A percentile compares a stretch with the other conserved stretches of the same genome.
phyloP scores from a whole-genome alignment of 148 eudicot species.

The Camellia sinensis region DNA sequence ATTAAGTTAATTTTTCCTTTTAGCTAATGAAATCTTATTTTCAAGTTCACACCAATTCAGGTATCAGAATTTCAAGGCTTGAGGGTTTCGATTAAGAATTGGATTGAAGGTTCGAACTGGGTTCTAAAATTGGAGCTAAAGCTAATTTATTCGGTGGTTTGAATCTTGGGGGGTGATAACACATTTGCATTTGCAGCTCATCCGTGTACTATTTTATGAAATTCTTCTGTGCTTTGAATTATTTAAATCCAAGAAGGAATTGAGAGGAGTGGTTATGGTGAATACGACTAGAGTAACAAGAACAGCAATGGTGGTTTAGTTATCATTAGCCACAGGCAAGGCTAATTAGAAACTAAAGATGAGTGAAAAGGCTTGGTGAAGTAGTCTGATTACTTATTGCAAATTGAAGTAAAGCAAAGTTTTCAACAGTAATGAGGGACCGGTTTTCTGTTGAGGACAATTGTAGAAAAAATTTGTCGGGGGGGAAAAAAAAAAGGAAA shows the following conservation, averaged over 20 bases:
- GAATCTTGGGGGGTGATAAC: background rate
- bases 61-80: background rate
- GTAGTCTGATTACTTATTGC: background rate
- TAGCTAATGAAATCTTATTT: background rate
- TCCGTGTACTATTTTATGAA: no score
- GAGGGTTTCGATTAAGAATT: background rate
- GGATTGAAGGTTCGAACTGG: background rate
- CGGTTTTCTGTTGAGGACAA: background rate
- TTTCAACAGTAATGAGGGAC: slow-evolving; percentile 5
- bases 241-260: background rate
- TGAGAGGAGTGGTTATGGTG: background rate
- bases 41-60: background rate
- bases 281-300: background rate
- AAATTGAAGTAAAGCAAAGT: slow-evolving; percentile 10
- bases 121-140: background rate
- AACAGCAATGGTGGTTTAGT: background rate
- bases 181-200: no score
- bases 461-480: background rate
- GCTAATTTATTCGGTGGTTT: background rate
- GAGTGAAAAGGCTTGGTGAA: background rate
- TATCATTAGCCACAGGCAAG: background rate
- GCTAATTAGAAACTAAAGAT: no score
- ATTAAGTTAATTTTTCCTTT: background rate
- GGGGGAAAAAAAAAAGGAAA: background rate
- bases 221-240: no score